These are phyloP conservation scores for Globisporangium spinosum DNA, from an alignment of 352 stramenopile species.

Conservation along the genomic window DNA sequence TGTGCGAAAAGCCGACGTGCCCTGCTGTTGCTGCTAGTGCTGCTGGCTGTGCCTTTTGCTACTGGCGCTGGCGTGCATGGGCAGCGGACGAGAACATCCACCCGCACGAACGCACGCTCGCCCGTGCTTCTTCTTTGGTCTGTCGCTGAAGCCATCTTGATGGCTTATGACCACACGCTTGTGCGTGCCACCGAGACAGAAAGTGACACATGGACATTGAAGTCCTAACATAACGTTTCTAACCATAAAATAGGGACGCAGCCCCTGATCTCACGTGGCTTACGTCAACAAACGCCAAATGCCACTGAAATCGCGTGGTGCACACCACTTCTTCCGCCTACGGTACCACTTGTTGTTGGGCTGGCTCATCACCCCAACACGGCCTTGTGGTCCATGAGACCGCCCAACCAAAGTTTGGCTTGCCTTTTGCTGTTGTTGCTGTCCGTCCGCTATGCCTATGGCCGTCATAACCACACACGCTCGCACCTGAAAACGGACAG, in stretches of 20 bases:
- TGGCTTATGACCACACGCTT: conserved; percentile 1
- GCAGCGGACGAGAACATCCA: background rate
- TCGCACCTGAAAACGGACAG: conserved; percentile 16
- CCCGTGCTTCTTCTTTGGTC: conserved; percentile 6
- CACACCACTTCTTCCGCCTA: background rate
- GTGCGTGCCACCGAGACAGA: background rate
- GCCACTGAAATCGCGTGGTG: background rate
- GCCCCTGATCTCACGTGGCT: background rate
- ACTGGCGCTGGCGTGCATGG: background rate
- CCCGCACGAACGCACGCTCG: background rate
- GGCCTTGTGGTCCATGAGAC: background rate
- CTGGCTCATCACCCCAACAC: background rate
- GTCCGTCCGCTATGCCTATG: background rate
- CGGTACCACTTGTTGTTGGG: background rate
- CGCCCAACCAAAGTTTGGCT: no score
- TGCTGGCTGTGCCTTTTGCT: background rate
- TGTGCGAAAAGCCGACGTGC: conserved; percentile 2
- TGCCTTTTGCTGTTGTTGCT: background rate
- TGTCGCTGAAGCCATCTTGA: conserved; percentile 6
- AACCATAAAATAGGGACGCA: background rate
- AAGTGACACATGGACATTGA: background rate
- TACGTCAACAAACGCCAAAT: background rate
- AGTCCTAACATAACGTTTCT: background rate
- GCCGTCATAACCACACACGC: conserved; percentile 17
- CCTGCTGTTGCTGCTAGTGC: background rate